A percentile compares a stretch with the other conserved stretches of the same genome.
Evolutionary conservation across 805 yeast genomes (phyloP).

Genomic region (Metschnikowia henanensis): DNA sequence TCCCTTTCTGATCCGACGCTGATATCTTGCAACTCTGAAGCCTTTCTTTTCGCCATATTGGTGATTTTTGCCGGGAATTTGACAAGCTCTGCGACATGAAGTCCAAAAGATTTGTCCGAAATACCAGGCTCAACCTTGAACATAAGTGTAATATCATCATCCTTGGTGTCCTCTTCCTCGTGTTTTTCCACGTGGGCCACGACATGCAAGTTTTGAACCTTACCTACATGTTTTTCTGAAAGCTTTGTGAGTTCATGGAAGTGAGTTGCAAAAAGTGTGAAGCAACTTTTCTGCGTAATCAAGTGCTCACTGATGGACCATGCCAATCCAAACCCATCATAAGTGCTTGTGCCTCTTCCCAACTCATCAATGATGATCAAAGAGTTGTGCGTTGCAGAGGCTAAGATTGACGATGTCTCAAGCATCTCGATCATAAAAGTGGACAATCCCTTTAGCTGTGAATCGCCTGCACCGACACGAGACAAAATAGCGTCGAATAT

Average conservation of each 20-base stretch:
- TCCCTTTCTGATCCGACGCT: conserved; percentile 35
- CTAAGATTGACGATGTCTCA: conserved; percentile 85
- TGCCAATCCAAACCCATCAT: conserved; percentile 97
- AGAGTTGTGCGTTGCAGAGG: conserved; percentile 75
- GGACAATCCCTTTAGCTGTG: conserved; percentile 94
- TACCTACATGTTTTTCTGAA: conserved; percentile 52
- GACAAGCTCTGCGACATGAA: conserved; percentile 95
- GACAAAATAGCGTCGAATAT: conserved; percentile 91
- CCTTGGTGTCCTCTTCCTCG: conserved; percentile 34
- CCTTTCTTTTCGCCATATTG: conserved; percentile 94
- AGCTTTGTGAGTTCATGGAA: conserved; percentile 92
- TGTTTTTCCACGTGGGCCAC: conserved; percentile 79
- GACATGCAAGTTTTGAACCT: conserved; percentile 85
- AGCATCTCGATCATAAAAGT: conserved; percentile 97
- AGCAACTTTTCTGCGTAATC: conserved; percentile 67
- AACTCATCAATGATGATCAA: conserved; percentile 90
- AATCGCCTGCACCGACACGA: conserved; percentile 98
- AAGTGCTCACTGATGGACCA: conserved; percentile 94
- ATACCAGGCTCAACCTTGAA: conserved; percentile 97
- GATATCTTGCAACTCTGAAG: conserved; percentile 75
- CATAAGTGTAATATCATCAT: conserved; percentile 75
- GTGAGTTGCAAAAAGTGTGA: conserved; percentile 93
- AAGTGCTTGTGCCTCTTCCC: conserved; percentile 87
- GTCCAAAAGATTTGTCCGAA: conserved; percentile 94
- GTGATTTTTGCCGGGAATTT: conserved; percentile 89